phyloP scores from a whole-genome alignment of 345 rosid species.

The Hypericum androsaemum region DNA sequence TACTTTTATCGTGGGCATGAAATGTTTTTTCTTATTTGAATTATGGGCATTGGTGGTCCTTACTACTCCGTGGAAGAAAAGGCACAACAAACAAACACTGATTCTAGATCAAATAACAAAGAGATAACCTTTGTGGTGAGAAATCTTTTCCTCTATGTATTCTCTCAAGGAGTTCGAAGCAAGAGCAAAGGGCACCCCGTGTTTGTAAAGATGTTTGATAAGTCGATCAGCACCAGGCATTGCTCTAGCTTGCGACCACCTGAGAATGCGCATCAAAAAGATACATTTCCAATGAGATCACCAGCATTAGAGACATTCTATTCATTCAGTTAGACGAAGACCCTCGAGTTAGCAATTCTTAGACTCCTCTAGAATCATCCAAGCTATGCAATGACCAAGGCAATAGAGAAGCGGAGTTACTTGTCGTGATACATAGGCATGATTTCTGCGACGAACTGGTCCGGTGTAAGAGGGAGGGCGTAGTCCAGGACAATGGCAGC shows the following conservation, averaged over 20 bases:
- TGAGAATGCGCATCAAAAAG: background rate
- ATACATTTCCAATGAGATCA: background rate
- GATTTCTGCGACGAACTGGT: constrained; percentile 25
- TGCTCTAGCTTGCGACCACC: constrained; percentile 29
- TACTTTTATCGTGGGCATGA: too few species aligned
- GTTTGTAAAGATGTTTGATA: constrained; percentile 27
- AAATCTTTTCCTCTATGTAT: constrained; percentile 29
- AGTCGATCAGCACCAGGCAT: constrained; percentile 38
- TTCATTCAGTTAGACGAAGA: too few species aligned
- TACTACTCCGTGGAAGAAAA: too few species aligned
- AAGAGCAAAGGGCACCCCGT: constrained; percentile 30
- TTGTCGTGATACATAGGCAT: constrained; percentile 27
- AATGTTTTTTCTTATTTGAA: too few species aligned
- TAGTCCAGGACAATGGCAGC: constrained; percentile 27
- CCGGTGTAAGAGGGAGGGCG: constrained; percentile 30
- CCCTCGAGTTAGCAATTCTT: too few species aligned
- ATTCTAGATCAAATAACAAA: background rate
- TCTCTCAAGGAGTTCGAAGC: constrained; percentile 37
- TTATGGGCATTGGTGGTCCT: too few species aligned
- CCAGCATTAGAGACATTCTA: background rate
- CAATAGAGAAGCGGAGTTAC: constrained; percentile 14
- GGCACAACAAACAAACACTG: too few species aligned
- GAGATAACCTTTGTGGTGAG: constrained; percentile 24
- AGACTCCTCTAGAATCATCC: too few species aligned
- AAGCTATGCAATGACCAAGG: background rate